A percentile compares a stretch with the other conserved stretches of the same genome.
Evolutionary conservation across 2,329 filamentous ascomycete species (phyloP).

Genomic region (Macrophomina pseudophaseolina): DNA sequence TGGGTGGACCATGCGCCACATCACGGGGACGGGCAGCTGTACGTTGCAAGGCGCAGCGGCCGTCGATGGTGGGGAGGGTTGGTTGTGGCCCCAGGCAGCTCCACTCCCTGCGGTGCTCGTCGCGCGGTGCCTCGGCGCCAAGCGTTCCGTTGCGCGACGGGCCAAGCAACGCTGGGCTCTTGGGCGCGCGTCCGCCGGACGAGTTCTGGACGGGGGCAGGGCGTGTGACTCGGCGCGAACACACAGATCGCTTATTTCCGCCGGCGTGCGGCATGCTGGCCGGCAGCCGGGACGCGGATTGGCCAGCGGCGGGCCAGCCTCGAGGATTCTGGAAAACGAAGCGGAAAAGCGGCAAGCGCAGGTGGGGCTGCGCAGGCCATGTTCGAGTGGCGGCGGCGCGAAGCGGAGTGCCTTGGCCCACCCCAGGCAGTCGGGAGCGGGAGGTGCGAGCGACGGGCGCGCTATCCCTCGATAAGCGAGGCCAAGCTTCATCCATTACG

Average conservation of each 20-base stretch:
- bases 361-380: background rate
- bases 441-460: constrained; percentile 15
- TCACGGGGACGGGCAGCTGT: constrained; percentile 15
- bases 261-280: constrained; percentile 10
- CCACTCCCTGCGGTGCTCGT: constrained; percentile 14
- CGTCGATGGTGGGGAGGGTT: background rate
- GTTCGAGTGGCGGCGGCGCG: too few relatives aligned
- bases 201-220: constrained; percentile 5
- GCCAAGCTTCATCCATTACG: constrained; percentile 25
- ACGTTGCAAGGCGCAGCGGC: constrained; percentile 20
- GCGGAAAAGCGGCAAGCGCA: background rate
- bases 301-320: constrained; percentile 9
- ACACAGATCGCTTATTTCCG: constrained; percentile 25
- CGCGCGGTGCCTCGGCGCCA: constrained; percentile 10
- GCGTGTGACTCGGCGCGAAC: constrained; percentile 16
- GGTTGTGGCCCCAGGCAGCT: constrained; percentile 16
- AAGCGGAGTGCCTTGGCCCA: background rate
- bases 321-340: constrained; percentile 22
- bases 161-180: constrained; percentile 4
- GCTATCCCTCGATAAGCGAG: constrained; percentile 24
- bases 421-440: constrained; percentile 22
- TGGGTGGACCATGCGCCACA: constrained; percentile 23
- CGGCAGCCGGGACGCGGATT: background rate
- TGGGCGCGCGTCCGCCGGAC: constrained; percentile 13
- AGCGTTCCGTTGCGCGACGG: constrained; percentile 10